These are phyloP conservation scores for Diddensiella santjacobensis DNA, from an alignment of 805 yeast genomes.

Conservation along the genomic window DNA sequence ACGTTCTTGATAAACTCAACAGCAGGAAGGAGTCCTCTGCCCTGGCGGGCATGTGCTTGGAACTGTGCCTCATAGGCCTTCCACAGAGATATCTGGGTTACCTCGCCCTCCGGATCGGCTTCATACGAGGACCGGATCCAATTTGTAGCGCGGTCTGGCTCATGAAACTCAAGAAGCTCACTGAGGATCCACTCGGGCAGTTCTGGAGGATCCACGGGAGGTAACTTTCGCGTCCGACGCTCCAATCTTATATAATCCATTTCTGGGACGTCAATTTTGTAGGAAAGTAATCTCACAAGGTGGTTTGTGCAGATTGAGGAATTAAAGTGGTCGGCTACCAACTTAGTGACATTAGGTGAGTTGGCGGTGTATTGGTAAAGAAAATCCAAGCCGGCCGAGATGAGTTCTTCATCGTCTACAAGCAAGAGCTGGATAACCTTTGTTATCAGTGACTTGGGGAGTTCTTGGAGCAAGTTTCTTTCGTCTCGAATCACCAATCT, in stretches of 20 bases:
- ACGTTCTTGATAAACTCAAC: slow-evolving; percentile 96
- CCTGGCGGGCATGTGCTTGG: slow-evolving; percentile 50
- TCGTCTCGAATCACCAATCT: slow-evolving; percentile 69
- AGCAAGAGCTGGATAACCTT: slow-evolving; percentile 55
- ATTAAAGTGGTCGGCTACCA: slow-evolving; percentile 47
- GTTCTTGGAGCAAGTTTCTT: slow-evolving; percentile 47
- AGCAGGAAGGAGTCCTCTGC: slow-evolving; percentile 71
- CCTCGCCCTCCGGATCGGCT: slow-evolving; percentile 73
- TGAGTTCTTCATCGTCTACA: slow-evolving; percentile 70
- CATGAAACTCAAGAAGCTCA: slow-evolving; percentile 63
- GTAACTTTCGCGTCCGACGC: slow-evolving; percentile 49
- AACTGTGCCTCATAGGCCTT: slow-evolving; percentile 89
- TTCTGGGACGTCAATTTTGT: slow-evolving; percentile 38
- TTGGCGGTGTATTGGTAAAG: slow-evolving; percentile 76
- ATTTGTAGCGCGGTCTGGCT: slow-evolving; percentile 86
- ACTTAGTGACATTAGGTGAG: slow-evolving; percentile 48
- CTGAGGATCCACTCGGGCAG: slow-evolving; percentile 52
- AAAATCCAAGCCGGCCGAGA: slow-evolving; percentile 72
- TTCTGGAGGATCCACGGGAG: slow-evolving; percentile 63
- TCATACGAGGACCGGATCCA: slow-evolving; percentile 94
- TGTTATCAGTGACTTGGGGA: slow-evolving; percentile 47
- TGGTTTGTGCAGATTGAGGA: slow-evolving; percentile 52
- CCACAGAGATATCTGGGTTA: slow-evolving; percentile 94
- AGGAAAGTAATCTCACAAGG: slow-evolving; percentile 59
- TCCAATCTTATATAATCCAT: slow-evolving; percentile 37